Percentiles rank a stretch among this genome's conserved stretches.
Evolutionary conservation across 768 basidiomycete genomes (phyloP).

Genomic region (Amylocystis lapponica): DNA sequence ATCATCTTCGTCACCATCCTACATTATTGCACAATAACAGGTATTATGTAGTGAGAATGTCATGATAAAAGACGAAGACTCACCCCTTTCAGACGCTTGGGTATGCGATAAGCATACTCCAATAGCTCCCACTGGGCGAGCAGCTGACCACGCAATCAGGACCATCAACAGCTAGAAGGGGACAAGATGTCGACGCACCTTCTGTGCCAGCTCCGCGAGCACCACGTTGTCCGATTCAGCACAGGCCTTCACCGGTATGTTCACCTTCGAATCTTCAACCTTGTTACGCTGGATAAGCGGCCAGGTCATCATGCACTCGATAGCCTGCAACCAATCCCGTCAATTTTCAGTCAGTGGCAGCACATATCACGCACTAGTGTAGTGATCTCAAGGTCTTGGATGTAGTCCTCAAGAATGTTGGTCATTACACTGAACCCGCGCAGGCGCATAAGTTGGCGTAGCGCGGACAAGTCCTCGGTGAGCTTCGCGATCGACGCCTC

Average conservation of each 20-base stretch:
- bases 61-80: slow-evolving; percentile 8
- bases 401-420: slow-evolving; percentile 76
- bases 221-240: slow-evolving; percentile 48
- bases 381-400: slow-evolving; percentile 64
- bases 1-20: slow-evolving; percentile 22
- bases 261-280: slow-evolving; percentile 71
- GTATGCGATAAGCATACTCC: slow-evolving; percentile 80
- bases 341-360: not conserved
- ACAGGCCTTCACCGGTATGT: slow-evolving; percentile 53
- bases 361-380: slow-evolving; percentile 45
- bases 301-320: slow-evolving; percentile 72
- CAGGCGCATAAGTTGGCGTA: slow-evolving; percentile 83
- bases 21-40: not conserved
- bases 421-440: slow-evolving; percentile 93
- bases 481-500: slow-evolving; percentile 50
- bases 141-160: slow-evolving; percentile 43
- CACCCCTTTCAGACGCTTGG: slow-evolving; percentile 54
- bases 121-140: slow-evolving; percentile 77
- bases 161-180: not conserved
- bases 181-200: slow-evolving; percentile 36
- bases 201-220: slow-evolving; percentile 53
- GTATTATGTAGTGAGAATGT: not conserved
- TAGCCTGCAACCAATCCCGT: slow-evolving; percentile 36
- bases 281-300: slow-evolving; percentile 85
- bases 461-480: slow-evolving; percentile 72